Evolutionary conservation across 2,329 filamentous ascomycete species (phyloP), one percentile per base, ranked within the genome.

Genomic region (Colletotrichum caudatum): DNA sequence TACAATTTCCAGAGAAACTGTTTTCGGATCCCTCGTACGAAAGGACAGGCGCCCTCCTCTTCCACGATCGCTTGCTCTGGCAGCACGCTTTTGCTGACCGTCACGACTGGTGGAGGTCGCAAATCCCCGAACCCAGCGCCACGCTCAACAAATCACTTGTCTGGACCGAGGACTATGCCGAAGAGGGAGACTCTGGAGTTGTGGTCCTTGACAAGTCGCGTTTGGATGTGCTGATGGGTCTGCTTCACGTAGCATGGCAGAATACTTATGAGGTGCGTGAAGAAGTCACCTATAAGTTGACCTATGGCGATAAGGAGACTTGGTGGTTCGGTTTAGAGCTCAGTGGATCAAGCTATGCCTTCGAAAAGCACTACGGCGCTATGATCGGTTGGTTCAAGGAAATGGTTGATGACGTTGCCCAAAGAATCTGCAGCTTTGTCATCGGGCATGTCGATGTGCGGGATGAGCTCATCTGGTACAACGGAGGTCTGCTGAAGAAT

Each of bases 271-370:
- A 69, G 0, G 82, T 84, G 1, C 79, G 83, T 0, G 79, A 83
- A 2, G 77, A 81, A 46, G 76, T 81, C 5, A 83, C 83, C 0
- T 85, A 84, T 73, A 76, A 77, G 48, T 73, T 84, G 26, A 82
- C 78, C 0, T 81, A 84, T 23, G 84, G 84, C 0, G 84, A 85
- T 39, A 85, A 85, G 72, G 84, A 85, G 67, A 81, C 78, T 0
- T 85, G 80, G 78, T 85, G 83, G 84, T 77, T 85, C 37, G 83
- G 82, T 0, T 77, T 83, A 5, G 84, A 85, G 68, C 77, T 84
- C 1, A 78, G 78, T 2, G 80, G 79, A 3, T 77, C 81, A 0
- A 71, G 62, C 0, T 84, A 84, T 58, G 75, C 78, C 1, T 84
- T 85, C 61, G 81, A 83, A 12, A 67, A 74, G 39, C 81, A 83